Base-by-base conservation (phyloP, 2,329 filamentous ascomycete genomes). In the Penicillium psychrosexuale region DNA sequence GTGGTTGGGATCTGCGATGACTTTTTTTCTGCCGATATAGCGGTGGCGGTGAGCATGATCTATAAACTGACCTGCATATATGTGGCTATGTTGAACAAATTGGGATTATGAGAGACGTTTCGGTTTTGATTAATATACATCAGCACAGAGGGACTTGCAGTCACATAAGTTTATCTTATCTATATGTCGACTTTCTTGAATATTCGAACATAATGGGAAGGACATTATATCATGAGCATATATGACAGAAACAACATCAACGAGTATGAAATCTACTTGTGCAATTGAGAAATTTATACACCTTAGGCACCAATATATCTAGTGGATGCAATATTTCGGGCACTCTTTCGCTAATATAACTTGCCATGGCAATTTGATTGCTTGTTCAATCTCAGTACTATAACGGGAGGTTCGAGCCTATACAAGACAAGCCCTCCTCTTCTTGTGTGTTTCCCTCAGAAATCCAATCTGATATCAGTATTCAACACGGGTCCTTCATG, bases 1-100 rank as follows among this genome's bases (percentile, higher is more conserved):
- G 36, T 28, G 17, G 53, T 51, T 60, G 57, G 55, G 59, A 62
- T 51, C 40, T 46, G 38, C 30, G 45, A 17, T 43, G 24, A 5
- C 28, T 43, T 38, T 54, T 51, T 34, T 51, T 45, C 44, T 51
- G 52, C 36, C 36, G 40, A 24, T 34, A 22, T 34, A 2, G 19
- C 3, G 17, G 39, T 33, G 40, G 45, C 51, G 47, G 50, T 45
- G 31, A 45, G 19, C 19, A 19, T 19, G 19, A 19, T 19, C 19
- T 19, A 19, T 19, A 19, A 2, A 19, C 19, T 19, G 19, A 19
- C 19, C 19, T 19, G 19, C 19, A 19, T 19, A 19, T n/a, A n/a
- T n/a, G n/a, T 27, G 24, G 22, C 15, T 6, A 17, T 43, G 22
- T 40, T 40, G 15, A 17, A 9, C 4, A 27, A 28, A 5, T 28